Conservation (phyloP, 306 rosid genomes). For the Quercus parvula region DNA sequence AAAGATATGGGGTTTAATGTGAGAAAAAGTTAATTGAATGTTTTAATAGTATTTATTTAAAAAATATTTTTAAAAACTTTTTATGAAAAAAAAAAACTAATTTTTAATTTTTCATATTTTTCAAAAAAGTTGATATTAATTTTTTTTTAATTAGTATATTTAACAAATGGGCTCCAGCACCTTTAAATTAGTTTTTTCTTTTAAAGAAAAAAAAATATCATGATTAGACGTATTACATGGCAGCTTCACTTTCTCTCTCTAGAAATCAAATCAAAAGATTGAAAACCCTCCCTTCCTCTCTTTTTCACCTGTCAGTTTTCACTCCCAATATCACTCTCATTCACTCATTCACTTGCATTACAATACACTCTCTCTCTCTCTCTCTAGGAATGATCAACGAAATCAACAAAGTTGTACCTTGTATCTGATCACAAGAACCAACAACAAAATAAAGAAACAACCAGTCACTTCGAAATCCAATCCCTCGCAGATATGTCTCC, state of each 20-base stretch:
- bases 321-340: conserved; percentile 6
- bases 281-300: conserved; percentile 4
- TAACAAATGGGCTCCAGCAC: too few relatives aligned
- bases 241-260: background rate
- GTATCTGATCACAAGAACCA: background rate
- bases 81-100: too few relatives aligned
- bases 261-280: background rate
- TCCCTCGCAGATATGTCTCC: conserved; percentile 34
- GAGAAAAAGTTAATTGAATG: too few relatives aligned
- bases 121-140: too few relatives aligned
- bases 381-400: conserved; percentile 9
- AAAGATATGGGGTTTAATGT: too few relatives aligned
- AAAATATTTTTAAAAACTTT: too few relatives aligned
- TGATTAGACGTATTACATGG: conserved; percentile 18
- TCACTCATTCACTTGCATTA: background rate
- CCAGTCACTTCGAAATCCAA: background rate
- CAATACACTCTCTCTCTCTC: background rate
- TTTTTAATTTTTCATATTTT: too few relatives aligned
- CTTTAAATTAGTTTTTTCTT: too few relatives aligned
- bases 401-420: conserved; percentile 1
- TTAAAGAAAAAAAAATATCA: conserved; percentile 6
- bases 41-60: too few relatives aligned
- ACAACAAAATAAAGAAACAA: too few relatives aligned
- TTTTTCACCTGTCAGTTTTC: conserved; percentile 29
- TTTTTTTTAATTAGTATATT: too few relatives aligned